These are phyloP conservation scores for Apiotrichum akiyoshidainum DNA, from an alignment of 1,284 basidiomycete species.

Conservation along the genomic window DNA sequence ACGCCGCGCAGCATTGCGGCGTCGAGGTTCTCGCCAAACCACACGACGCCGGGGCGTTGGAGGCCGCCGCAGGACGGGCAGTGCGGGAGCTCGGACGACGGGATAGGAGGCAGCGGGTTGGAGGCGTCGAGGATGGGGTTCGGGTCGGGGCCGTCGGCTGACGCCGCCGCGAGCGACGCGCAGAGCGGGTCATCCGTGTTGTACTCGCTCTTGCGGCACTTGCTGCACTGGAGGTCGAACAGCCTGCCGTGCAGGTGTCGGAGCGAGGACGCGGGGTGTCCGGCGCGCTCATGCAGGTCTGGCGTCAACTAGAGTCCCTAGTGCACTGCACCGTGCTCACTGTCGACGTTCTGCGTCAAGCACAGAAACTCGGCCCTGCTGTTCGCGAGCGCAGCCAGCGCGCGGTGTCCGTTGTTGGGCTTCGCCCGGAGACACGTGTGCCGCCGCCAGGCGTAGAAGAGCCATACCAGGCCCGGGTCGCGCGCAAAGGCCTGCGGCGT, in stretches of 20 bases:
- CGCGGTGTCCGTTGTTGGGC: constrained; percentile 13
- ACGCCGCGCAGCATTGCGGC: constrained; percentile 10
- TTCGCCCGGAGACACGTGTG: constrained; percentile 9
- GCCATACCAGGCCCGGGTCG: constrained; percentile 17
- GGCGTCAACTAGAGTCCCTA: background rate
- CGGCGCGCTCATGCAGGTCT: constrained; percentile 19
- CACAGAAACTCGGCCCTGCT: constrained; percentile 8
- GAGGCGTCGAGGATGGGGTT: constrained; percentile 10
- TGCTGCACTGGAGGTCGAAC: constrained; percentile 15
- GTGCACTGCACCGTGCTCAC: background rate
- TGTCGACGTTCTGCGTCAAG: constrained; percentile 19
- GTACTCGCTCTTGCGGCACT: constrained; percentile 1
- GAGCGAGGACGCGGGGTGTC: constrained; percentile 7
- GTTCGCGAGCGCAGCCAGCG: constrained; percentile 8
- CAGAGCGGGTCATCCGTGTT: constrained; percentile 11
- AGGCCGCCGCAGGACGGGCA: constrained; percentile 11
- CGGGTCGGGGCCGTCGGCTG: background rate
- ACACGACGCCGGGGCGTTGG: constrained; percentile 16
- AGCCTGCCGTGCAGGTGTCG: constrained; percentile 17
- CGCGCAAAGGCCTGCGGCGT: constrained; percentile 15
- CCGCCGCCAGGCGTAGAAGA: constrained; percentile 17
- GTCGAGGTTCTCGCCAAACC: constrained; percentile 21
- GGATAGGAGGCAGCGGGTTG: background rate
- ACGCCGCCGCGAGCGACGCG: constrained; percentile 8
- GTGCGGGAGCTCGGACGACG: constrained; percentile 1